These are phyloP conservation scores for Boletus reticuloceps DNA, from an alignment of 768 basidiomycete species.

Conservation along the genomic window DNA sequence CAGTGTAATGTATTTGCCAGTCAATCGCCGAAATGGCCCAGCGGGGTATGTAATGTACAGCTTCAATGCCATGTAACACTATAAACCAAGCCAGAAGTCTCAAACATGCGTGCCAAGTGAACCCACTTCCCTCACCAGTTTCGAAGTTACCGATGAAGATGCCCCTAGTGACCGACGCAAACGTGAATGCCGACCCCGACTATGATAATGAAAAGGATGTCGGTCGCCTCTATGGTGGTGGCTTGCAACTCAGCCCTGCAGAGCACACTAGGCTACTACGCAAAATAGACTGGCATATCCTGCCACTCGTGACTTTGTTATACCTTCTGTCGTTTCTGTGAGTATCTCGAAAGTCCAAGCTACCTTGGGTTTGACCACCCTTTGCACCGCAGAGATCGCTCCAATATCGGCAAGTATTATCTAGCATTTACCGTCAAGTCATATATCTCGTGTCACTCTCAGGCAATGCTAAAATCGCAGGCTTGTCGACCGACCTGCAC, in stretches of 20 bases:
- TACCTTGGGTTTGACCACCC: not conserved
- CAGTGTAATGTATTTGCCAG: too few relatives aligned
- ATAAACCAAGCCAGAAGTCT: too few relatives aligned
- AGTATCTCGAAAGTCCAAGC: slow-evolving; percentile 11
- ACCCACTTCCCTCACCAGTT: too few relatives aligned
- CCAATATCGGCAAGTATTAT: slow-evolving; percentile 39
- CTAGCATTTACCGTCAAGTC: not conserved
- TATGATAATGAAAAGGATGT: too few relatives aligned
- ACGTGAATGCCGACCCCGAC: too few relatives aligned
- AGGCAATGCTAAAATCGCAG: slow-evolving; percentile 45
- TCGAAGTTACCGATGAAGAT: too few relatives aligned
- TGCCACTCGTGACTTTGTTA: slow-evolving; percentile 43
- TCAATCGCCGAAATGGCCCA: too few relatives aligned
- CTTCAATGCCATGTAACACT: too few relatives aligned
- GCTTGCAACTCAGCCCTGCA: slow-evolving; percentile 5
- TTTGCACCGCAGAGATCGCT: slow-evolving; percentile 35
- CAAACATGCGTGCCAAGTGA: too few relatives aligned
- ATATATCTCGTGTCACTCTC: not conserved
- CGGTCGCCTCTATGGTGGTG: not conserved
- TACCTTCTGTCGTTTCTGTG: slow-evolving; percentile 47
- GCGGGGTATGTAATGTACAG: too few relatives aligned
- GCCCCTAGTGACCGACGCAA: too few relatives aligned
- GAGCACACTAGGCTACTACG: slow-evolving; percentile 32
- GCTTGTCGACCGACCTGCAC: slow-evolving; percentile 39
- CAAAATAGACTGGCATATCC: slow-evolving; percentile 43